Evolutionary conservation across 2,329 filamentous ascomycete genomes (phyloP).

Genomic region (Daldinia sp.): DNA sequence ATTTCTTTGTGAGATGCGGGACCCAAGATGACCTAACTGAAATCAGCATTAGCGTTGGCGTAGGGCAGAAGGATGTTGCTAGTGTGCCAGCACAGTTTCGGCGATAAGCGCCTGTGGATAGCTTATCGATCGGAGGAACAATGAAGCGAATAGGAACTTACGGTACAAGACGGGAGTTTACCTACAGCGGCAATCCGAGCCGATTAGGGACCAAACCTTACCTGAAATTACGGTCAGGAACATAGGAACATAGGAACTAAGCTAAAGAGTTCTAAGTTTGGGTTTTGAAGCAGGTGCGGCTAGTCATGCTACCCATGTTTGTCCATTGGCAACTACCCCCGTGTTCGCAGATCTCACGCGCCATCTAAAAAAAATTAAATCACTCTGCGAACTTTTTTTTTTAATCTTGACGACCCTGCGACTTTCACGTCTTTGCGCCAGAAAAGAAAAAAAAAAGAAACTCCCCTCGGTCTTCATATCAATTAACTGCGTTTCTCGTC

Average conservation of each 20-base stretch:
- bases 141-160: constrained; percentile 30
- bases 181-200: constrained; percentile 29
- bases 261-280: constrained; percentile 8
- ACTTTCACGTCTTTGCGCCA: constrained; percentile 6
- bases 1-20: constrained; percentile 4
- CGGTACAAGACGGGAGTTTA: constrained; percentile 23
- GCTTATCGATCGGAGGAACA: constrained; percentile 32
- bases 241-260: constrained; percentile 5
- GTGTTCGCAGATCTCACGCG: constrained; percentile 20
- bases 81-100: background rate
- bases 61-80: constrained; percentile 6
- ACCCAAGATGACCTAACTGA: constrained; percentile 5
- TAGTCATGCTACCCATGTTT: constrained; percentile 28
- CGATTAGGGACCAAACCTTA: constrained; percentile 6
- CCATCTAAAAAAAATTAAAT: constrained; percentile 39
- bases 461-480: constrained; percentile 8
- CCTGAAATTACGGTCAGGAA: constrained; percentile 23
- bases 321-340: constrained; percentile 9
- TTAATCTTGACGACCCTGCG: constrained; percentile 14
- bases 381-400: constrained; percentile 37
- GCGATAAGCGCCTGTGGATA: constrained; percentile 9
- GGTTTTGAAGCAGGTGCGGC: constrained; percentile 32
- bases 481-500: constrained; percentile 17
- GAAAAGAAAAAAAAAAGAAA: background rate
- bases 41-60: constrained; percentile 6